Percentiles rank a stretch among this genome's conserved stretches.
These are phyloP conservation scores for Diaporthe humulicola DNA, from an alignment of 2,329 filamentous ascomycete species.

Conservation along the genomic window DNA sequence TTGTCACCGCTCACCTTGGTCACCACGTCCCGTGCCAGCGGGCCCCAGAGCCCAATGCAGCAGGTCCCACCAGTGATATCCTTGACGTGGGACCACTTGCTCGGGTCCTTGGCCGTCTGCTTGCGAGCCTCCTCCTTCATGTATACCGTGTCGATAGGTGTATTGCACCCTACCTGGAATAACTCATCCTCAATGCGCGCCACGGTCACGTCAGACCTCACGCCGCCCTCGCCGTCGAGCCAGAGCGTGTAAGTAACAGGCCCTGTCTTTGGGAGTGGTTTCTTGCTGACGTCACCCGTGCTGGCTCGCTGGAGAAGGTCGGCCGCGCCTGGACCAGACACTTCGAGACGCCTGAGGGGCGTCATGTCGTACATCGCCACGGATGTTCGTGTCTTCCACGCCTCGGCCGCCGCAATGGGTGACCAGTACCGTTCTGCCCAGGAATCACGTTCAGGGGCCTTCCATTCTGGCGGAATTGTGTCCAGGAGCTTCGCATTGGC, in stretches of 20 bases:
- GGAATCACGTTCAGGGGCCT: slow-evolving; percentile 66
- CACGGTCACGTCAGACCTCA: slow-evolving; percentile 70
- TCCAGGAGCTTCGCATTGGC: slow-evolving; percentile 65
- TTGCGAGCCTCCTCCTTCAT: slow-evolving; percentile 64
- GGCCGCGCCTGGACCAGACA: slow-evolving; percentile 69
- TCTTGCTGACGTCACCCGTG: slow-evolving; percentile 62
- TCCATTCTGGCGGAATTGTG: slow-evolving; percentile 66
- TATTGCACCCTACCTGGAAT: slow-evolving; percentile 70
- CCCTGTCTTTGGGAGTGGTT: slow-evolving; percentile 51
- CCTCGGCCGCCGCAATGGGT: slow-evolving; percentile 70
- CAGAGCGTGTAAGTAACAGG: slow-evolving; percentile 69
- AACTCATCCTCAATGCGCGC: slow-evolving; percentile 62
- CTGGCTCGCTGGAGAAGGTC: slow-evolving; percentile 67
- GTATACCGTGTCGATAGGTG: slow-evolving; percentile 66
- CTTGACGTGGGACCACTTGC: slow-evolving; percentile 62
- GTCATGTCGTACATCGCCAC: slow-evolving; percentile 75
- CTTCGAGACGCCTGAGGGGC: slow-evolving; percentile 68
- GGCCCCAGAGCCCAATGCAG: slow-evolving; percentile 74
- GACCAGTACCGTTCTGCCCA: slow-evolving; percentile 72
- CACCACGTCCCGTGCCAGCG: slow-evolving; percentile 66
- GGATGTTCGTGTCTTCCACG: slow-evolving; percentile 74
- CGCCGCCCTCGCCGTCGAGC: slow-evolving; percentile 64
- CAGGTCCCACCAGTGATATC: slow-evolving; percentile 73
- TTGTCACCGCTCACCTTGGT: slow-evolving; percentile 58
- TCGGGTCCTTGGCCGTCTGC: slow-evolving; percentile 57